Base-by-base conservation (phyloP, 306 rosid genomes). In the Cyamopsis tetragonoloba region DNA sequence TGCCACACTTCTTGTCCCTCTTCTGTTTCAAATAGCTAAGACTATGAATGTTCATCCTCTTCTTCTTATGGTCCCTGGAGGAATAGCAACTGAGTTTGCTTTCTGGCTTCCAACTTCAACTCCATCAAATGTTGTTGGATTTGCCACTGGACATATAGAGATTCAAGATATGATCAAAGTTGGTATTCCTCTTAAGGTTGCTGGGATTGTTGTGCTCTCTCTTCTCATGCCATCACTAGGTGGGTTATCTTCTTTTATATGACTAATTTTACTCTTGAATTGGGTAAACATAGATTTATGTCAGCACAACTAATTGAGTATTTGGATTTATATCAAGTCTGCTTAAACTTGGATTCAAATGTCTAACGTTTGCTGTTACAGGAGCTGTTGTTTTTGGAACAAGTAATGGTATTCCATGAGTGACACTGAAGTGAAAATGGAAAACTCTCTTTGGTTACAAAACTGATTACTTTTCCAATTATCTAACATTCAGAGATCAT, bases 161-260 rank as follows among this genome's bases (percentile, higher is more conserved):
- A 80, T 92, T 49, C 20, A 48, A 14, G 98, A 92, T 71, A 87
- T 92, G 96, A 61, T 92, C 71, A 87, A 86, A 83, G 44, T 74
- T 58, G 96, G 96, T 23, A 15, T 87, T 61, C 93, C 98, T 0
- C 81, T 89, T 11, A 92, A 89, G 89, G 18, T 86, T 65, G 89
- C 78, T 47, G 96, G 87, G 42, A 81, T 73, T 47, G 78, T 64
- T 42, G 79, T 57, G 4, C 55, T 92, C 4, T 79, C 98, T 12
- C 19, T 89, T 31, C 62, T 89, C 14, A 89, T 89, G 96, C 96
- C 98, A 13, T 53, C 98, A 0, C 86, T 92, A 4, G 96, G 98
- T 92, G 76, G 62, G 72, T 70, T 68, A 27, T 2, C 5, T n/a
- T n/a, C n/a, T n/a, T n/a, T n/a, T n/a, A n/a, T n/a, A n/a, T n/a